phyloP scores from a whole-genome alignment of 2,329 filamentous ascomycete genomes.

The Zasmidium angulare region DNA sequence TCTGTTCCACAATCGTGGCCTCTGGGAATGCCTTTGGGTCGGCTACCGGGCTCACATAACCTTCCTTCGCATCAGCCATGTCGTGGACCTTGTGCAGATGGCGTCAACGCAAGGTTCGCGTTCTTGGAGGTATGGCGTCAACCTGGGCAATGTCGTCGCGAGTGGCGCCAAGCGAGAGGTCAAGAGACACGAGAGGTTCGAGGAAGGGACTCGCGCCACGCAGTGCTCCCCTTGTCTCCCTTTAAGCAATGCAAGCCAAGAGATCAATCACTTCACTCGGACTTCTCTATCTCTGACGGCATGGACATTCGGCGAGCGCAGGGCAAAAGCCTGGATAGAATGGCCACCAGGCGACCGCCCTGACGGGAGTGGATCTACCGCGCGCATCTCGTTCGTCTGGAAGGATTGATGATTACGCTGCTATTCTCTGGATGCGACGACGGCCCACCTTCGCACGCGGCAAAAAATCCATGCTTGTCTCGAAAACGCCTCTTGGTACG shows the following conservation, averaged over 20 bases:
- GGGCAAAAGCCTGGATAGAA: no score
- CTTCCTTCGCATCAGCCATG: neutral
- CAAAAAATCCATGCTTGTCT: no score
- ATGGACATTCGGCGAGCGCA: no score
- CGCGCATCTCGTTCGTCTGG: neutral
- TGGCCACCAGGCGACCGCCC: no score
- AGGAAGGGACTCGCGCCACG: neutral
- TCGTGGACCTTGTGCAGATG: no score
- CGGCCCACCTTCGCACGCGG: neutral
- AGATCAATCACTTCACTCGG: no score
- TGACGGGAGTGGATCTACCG: no score
- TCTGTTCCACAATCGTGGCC: conserved; percentile 18
- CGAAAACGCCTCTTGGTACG: neutral
- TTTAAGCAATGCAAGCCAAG: no score
- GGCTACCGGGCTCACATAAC: neutral
- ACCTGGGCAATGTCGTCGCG: neutral
- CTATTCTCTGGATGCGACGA: neutral
- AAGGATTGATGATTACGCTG: neutral
- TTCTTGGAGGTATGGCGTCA: neutral
- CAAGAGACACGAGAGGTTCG: neutral
- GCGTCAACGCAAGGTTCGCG: neutral
- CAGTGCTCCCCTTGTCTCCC: neutral
- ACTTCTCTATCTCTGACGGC: no score
- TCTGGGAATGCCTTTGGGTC: conserved; percentile 18
- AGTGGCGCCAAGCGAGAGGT: neutral